phyloP scores from a whole-genome alignment of 2,329 filamentous ascomycete species.

The Helminthosporium solani region DNA sequence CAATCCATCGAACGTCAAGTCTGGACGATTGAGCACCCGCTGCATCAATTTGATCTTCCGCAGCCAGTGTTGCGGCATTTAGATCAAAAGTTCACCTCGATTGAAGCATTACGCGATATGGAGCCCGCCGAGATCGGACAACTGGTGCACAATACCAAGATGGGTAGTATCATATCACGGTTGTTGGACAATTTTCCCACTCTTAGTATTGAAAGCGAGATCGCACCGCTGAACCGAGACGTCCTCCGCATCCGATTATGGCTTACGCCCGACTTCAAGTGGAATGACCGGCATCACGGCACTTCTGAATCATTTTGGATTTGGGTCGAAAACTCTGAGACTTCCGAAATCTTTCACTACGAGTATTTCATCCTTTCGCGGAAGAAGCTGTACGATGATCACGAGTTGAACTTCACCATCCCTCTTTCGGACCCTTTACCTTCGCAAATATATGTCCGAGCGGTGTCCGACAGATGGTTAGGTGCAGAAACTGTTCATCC shows the following conservation, averaged over 20 bases:
- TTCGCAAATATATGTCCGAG: constrained; percentile 92
- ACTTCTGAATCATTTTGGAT: constrained; percentile 97
- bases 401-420: constrained; percentile 97
- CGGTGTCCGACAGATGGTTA: constrained; percentile 93
- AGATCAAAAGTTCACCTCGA: constrained; percentile 75
- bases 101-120: constrained; percentile 90
- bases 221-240: constrained; percentile 91
- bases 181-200: constrained; percentile 91
- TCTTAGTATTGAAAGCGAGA: constrained; percentile 85
- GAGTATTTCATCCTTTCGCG: constrained; percentile 93
- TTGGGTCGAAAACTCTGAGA: constrained; percentile 98
- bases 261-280: constrained; percentile 85
- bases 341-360: constrained; percentile 95
- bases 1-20: constrained; percentile 97
- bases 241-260: constrained; percentile 87
- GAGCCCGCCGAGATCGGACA: constrained; percentile 85
- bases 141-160: constrained; percentile 85
- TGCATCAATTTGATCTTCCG: constrained; percentile 91
- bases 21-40: constrained; percentile 92
- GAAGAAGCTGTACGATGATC: constrained; percentile 89
- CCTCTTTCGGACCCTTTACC: constrained; percentile 90
- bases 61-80: constrained; percentile 80
- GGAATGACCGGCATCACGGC: constrained; percentile 93
- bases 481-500: constrained; percentile 94
- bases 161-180: constrained; percentile 78